Percentiles rank a stretch among this genome's conserved stretches.
Evolutionary conservation across 1,284 basidiomycete genomes (phyloP).

Genomic region (Violaceomyces palustris): DNA sequence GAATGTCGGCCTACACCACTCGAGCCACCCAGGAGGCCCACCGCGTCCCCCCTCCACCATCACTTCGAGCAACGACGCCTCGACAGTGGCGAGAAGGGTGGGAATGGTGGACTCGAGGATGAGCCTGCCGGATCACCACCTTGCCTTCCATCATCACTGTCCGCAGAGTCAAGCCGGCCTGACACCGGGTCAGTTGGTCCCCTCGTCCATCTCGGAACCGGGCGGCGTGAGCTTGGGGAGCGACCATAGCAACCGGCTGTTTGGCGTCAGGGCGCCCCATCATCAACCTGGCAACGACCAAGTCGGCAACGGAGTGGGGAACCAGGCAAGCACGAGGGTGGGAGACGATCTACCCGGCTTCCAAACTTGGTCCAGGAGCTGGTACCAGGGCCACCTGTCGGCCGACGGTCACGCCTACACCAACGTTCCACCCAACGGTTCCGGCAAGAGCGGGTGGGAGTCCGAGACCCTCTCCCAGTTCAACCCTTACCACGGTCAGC

Average conservation of each 20-base stretch:
- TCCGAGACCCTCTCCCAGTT: constrained; percentile 30
- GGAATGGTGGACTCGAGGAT: too few relatives aligned
- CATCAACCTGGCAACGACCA: constrained; percentile 17
- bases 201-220: constrained; percentile 16
- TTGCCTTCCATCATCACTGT: constrained; percentile 11
- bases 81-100: constrained; percentile 4
- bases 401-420: constrained; percentile 46
- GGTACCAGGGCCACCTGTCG: constrained; percentile 43
- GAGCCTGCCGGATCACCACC: constrained; percentile 15
- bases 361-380: constrained; percentile 32
- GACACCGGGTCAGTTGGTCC: too few relatives aligned
- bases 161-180: too few relatives aligned
- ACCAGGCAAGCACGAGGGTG: constrained; percentile 1
- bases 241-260: constrained; percentile 3
- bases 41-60: constrained; percentile 11
- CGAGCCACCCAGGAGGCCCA: constrained; percentile 2
- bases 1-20: constrained; percentile 6
- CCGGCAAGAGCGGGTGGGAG: constrained; percentile 40
- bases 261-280: constrained; percentile 28
- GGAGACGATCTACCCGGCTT: constrained; percentile 33
- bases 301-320: not conserved
- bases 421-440: constrained; percentile 19
- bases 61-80: constrained; percentile 10
- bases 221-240: constrained; percentile 10
- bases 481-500: not conserved